Evolutionary conservation across 768 basidiomycete species (phyloP).

Genomic region (Arthromyces matolae): DNA sequence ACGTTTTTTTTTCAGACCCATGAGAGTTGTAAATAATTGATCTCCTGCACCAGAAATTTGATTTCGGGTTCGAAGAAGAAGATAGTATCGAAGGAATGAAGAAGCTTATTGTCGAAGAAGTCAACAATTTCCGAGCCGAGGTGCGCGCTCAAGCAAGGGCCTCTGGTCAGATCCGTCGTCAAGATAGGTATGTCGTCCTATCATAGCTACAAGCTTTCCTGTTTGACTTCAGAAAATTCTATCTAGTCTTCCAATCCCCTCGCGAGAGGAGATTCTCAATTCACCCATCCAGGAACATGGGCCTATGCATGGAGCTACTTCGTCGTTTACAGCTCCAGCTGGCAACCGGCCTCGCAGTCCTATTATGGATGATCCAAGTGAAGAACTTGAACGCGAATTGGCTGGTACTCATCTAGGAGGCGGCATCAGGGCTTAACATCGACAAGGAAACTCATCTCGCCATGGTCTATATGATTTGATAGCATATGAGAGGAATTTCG

Average conservation of each 20-base stretch:
- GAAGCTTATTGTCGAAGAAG: slow-evolving; percentile 89
- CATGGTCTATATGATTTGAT: too few species aligned
- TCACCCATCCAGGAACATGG: slow-evolving; percentile 70
- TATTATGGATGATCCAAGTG: slow-evolving; percentile 81
- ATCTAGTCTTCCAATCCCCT: slow-evolving; percentile 80
- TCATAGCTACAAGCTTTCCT: slow-evolving; percentile 24
- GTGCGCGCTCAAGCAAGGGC: slow-evolving; percentile 82
- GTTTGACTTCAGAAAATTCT: too few species aligned
- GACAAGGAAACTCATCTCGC: too few species aligned
- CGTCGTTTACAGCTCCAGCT: slow-evolving; percentile 53
- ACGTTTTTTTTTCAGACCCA: slow-evolving; percentile 18
- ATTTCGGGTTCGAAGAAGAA: slow-evolving; percentile 95
- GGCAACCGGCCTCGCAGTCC: slow-evolving; percentile 57
- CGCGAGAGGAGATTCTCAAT: slow-evolving; percentile 75
- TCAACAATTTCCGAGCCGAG: slow-evolving; percentile 82
- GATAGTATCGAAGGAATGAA: slow-evolving; percentile 98
- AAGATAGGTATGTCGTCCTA: slow-evolving; percentile 57
- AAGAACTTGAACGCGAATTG: slow-evolving; percentile 83
- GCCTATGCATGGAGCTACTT: slow-evolving; percentile 62
- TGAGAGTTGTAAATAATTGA: not conserved
- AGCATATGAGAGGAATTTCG: not conserved
- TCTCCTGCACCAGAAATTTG: slow-evolving; percentile 63
- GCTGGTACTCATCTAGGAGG: slow-evolving; percentile 59
- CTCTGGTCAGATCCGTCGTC: slow-evolving; percentile 67
- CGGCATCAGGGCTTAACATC: slow-evolving; percentile 22